These are phyloP conservation scores for Sutorius australiensis DNA, from an alignment of 768 basidiomycete species.

Conservation along the genomic window DNA sequence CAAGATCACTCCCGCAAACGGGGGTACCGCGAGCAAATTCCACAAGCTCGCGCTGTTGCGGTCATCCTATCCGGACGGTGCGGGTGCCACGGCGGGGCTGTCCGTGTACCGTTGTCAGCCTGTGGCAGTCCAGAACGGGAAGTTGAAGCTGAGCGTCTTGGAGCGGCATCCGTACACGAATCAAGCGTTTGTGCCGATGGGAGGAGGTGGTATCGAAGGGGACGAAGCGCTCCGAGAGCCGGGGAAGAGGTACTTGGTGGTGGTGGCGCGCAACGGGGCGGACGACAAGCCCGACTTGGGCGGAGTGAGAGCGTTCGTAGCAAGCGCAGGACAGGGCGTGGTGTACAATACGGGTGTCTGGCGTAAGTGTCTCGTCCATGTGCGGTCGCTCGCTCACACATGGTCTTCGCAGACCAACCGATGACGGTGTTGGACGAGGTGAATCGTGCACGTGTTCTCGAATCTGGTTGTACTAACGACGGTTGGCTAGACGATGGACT, in stretches of 20 bases:
- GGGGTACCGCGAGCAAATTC: constrained; percentile 87
- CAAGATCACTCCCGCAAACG: constrained; percentile 79
- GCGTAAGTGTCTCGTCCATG: constrained; percentile 59
- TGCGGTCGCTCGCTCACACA: constrained; percentile 1
- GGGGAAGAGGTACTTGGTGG: constrained; percentile 67
- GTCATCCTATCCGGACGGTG: constrained; percentile 57
- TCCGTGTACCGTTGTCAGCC: constrained; percentile 83
- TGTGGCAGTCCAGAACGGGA: constrained; percentile 40
- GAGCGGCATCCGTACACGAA: constrained; percentile 89
- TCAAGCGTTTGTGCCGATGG: constrained; percentile 95
- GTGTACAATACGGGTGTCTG: constrained; percentile 81
- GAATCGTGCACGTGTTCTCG: background rate
- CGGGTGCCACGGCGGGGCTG: constrained; percentile 61
- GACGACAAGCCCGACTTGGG: constrained; percentile 75
- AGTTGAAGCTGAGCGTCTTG: constrained; percentile 62
- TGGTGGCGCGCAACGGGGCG: constrained; percentile 75
- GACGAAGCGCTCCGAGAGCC: constrained; percentile 46
- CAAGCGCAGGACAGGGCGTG: constrained; percentile 77
- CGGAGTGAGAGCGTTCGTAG: constrained; percentile 79
- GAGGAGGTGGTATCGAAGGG: constrained; percentile 43
- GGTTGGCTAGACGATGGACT: constrained; percentile 58
- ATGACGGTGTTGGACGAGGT: constrained; percentile 80
- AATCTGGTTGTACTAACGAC: background rate
- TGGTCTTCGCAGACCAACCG: constrained; percentile 69
- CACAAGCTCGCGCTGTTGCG: constrained; percentile 80